Conservation (phyloP, 2,329 filamentous ascomycete species). For the Cladosporium sp. region DNA sequence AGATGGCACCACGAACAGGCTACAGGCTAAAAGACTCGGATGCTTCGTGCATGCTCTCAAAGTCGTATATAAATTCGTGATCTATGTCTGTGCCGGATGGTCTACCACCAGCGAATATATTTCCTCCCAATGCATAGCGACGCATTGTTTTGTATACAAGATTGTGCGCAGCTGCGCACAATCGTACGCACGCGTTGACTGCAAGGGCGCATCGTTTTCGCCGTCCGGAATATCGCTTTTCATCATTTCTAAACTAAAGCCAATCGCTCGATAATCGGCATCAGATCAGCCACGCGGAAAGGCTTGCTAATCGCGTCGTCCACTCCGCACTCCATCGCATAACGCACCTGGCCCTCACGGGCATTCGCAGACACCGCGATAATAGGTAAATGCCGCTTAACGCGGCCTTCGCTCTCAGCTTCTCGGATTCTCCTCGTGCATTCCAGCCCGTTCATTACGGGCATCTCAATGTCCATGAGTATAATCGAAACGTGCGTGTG, state of each 20-base stretch:
- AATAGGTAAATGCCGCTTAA: constrained; percentile 23
- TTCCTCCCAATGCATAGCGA: too few relatives aligned
- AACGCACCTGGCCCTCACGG: constrained; percentile 31
- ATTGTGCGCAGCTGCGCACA: too few relatives aligned
- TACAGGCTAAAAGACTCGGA: too few relatives aligned
- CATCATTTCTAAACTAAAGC: background rate
- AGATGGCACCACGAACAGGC: too few relatives aligned
- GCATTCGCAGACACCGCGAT: constrained; percentile 38
- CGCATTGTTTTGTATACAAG: too few relatives aligned
- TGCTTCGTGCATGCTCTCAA: too few relatives aligned
- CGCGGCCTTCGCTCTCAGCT: constrained; percentile 26
- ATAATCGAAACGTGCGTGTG: constrained; percentile 28
- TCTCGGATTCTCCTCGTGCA: constrained; percentile 33
- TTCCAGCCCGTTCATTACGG: constrained; percentile 35
- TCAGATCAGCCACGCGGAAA: constrained; percentile 50
- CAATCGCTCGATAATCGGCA: constrained; percentile 54
- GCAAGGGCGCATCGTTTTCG: too few relatives aligned
- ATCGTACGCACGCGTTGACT: too few relatives aligned
- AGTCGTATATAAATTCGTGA: too few relatives aligned
- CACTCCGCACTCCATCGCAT: constrained; percentile 33
- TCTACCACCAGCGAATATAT: too few relatives aligned
- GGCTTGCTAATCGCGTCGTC: constrained; percentile 30
- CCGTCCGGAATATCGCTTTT: too few relatives aligned
- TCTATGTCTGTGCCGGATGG: too few relatives aligned
- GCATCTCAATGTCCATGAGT: constrained; percentile 39